Evolutionary conservation across 108 stramenopile genomes (phyloP), one percentile per base, ranked within the genome.

Genomic region (Conticribra guillardii): DNA sequence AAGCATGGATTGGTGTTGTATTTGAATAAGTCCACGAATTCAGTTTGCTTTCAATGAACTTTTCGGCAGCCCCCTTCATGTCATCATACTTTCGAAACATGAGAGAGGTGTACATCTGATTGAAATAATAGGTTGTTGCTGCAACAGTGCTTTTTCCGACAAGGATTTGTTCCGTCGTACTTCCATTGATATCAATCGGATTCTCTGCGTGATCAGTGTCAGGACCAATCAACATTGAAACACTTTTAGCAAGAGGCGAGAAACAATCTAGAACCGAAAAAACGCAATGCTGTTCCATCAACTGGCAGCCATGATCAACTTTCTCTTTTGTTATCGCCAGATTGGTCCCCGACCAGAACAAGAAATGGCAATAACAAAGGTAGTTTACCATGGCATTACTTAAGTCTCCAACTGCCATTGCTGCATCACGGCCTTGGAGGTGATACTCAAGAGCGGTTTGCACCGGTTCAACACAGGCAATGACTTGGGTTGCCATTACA

Each of bases 331-430:
- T 31, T 29, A 3, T 7, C 47, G 30, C 29, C 46, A 59, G 28
- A 2, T 32, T 26, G 11, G 29, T 14, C 5, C 60, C 47, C 9
- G 61, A 27, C 26, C 31, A 56, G 22, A 71, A 62, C 18, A 5
- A 34, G 41, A 8, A 47, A 4, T 0, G 9, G 28, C 11, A 1
- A 14, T 62, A 61, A 15, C 37, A n/a, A 15, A 24, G 32, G 17
- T 16, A 5, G 48, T 46, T 44, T 0, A 0, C 11, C 11, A 33
- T 50, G 0, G 28, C 59, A 46, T 32, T 44, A 0, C 19, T 21
- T 23, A 21, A 47, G 47, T 28, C 46, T 23, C 69, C 60, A 21
- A 17, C 26, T 32, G 19, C 24, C 60, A 62, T 47, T 2, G 61
- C 60, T 1, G 27, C 26, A 7, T 0, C n/a, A 14, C n/a, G 16